Evolutionary conservation across 306 rosid genomes (phyloP).

Genomic region (Malus domestica): DNA sequence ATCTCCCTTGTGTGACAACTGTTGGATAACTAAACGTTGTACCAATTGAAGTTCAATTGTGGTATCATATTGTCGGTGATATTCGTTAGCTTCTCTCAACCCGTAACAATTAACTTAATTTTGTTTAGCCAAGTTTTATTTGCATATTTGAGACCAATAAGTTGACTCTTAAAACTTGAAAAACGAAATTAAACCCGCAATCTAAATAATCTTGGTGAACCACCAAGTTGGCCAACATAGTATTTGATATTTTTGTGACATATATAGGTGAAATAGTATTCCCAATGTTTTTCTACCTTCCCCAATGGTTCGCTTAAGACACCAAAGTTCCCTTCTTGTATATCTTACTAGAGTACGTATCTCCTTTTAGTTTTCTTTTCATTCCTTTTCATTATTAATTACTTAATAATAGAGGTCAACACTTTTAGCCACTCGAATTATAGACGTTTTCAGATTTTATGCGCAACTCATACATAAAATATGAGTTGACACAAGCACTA

Average conservation of each 20-base stretch:
- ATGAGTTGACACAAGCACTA: neutral
- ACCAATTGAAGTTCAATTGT: too few relatives aligned
- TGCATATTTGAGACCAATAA: neutral
- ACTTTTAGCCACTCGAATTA: too few relatives aligned
- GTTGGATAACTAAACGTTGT: too few relatives aligned
- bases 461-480: neutral
- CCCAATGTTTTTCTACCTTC: neutral
- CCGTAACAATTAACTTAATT: too few relatives aligned
- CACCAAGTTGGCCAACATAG: neutral
- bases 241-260: neutral
- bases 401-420: neutral
- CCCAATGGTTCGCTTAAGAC: neutral
- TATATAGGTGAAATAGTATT: neutral
- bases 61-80: too few relatives aligned
- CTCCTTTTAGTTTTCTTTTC: neutral
- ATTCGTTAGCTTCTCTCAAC: too few relatives aligned
- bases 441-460: too few relatives aligned
- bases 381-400: neutral
- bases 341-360: neutral
- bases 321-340: neutral
- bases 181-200: neutral
- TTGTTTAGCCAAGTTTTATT: neutral
- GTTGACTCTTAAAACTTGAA: neutral
- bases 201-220: neutral
- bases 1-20: too few relatives aligned